A percentile compares a stretch with the other conserved stretches of the same genome.
These are phyloP conservation scores for Saussurea involucrata DNA, from an alignment of 129 eudicot species.

Conservation along the genomic window DNA sequence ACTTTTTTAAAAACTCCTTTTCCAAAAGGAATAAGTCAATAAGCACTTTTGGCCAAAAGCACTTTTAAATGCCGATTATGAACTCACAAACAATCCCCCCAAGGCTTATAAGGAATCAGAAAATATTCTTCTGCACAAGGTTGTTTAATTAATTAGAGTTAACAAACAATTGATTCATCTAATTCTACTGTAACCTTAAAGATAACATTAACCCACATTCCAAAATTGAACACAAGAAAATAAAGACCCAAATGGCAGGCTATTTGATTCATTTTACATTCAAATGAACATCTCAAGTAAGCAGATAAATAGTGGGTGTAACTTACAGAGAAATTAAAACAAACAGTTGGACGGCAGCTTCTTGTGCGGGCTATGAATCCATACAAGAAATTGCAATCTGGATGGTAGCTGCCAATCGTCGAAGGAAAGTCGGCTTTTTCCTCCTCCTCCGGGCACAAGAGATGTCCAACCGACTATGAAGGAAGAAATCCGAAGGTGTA, in stretches of 20 bases:
- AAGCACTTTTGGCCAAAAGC: too few relatives aligned
- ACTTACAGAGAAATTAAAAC: conserved; percentile 23
- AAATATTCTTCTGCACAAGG: too few relatives aligned
- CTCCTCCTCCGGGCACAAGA: not conserved
- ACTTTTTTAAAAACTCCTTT: too few relatives aligned
- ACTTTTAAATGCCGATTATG: not conserved
- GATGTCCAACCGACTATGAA: not conserved
- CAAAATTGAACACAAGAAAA: not conserved
- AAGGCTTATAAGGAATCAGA: too few relatives aligned
- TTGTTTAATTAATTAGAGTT: not conserved
- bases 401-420: not conserved
- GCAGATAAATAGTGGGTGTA: not conserved
- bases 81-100: not conserved
- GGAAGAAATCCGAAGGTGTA: not conserved
- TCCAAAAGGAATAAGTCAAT: too few relatives aligned
- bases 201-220: conserved; percentile 1
- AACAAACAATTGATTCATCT: not conserved
- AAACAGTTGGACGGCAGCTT: conserved; percentile 7
- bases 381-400: not conserved
- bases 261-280: not conserved
- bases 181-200: not conserved
- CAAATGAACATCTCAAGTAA: not conserved
- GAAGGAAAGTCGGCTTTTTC: not conserved
- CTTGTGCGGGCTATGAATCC: not conserved
- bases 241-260: not conserved